Evolutionary conservation across 2,329 filamentous ascomycete genomes (phyloP), one percentile per base, ranked within the genome.

Genomic region (Microdochium nivale): DNA sequence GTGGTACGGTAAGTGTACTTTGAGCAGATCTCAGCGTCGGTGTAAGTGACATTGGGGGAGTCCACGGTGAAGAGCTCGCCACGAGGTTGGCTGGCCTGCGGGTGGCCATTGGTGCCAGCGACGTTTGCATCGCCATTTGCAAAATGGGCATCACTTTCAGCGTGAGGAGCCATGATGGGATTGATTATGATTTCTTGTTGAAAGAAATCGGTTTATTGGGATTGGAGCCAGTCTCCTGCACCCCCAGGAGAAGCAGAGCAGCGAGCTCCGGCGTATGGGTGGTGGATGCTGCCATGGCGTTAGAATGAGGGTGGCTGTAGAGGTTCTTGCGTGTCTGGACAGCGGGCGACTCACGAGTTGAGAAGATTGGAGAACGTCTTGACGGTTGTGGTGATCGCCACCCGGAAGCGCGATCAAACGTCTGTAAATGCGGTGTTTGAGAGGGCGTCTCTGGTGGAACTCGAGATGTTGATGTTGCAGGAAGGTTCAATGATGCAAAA

Each of bases 321-420:
- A 30, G 2, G 24, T 49, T 32, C 25, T 25, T 52, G 47, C 23
- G 14, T 4, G 16, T n/a, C 35, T 50, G 30, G 46, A 23, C 27
- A 40, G 25, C 47, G 13, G 24, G 48, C 32, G 52, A 24, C 90
- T 71, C 81, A 96, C 91, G 90, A 96, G 83, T 94, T 94, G 63
- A 96, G 86, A 65, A 95, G 87, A 77, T 95, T 96, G 80, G 90
- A 92, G 86, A 96, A 96, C 91, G 90, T 96, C 77, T 88, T 96
- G 89, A 81, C 86, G 85, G 73, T 70, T 71, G 66, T 57, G 60
- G 71, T 74, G 84, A 87, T 75, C 82, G 83, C 78, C 65, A 70
- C 75, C 69, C 71, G 62, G 55, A 59, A 73, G 74, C 77, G 80
- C 78, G 79, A 79, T 80, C 78, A 59, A 65, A 64, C 62, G 56